Evolutionary conservation across 805 yeast genomes (phyloP), one percentile per base, ranked within the genome.

Genomic region (Monosporozyma yasuniensis): DNA sequence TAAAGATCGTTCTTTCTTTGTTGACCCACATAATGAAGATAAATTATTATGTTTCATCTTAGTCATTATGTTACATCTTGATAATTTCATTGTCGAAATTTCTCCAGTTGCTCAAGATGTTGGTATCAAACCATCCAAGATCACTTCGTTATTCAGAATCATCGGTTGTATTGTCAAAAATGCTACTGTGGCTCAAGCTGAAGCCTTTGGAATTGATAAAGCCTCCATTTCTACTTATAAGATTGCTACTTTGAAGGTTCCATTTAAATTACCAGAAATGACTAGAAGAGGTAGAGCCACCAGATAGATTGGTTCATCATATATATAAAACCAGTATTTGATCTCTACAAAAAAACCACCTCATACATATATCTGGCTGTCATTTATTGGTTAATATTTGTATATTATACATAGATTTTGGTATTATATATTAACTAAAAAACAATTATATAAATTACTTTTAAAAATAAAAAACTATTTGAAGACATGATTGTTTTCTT

Each of bases 11-110:
- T 76, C 83, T n/a, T 91, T 78, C 64, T 73, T 78, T 54, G 78
- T 93, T 53, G 97, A 93, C 62, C 96, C 98, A 39, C 83, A 79
- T 59, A 79, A 80, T 61, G 96, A 88, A 66, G 96, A 88, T 69
- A 88, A 84, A 68, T 72, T 93, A 46, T 72, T 93, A 56, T 85
- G 96, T 67, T 84, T 80, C 68, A 72, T 89, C 45, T 71, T 93
- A 53, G 85, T 84, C 5, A 68, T 84, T 39, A 74, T 85, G 38
- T 71, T 93, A 62, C 91, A 84, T 65, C 73, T 90, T 50, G 87
- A 87, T 64, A 81, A 78, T 52, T 91, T 80, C 69, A 72, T 77
- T 54, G 79, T 87, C 18, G 93, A 86, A 58, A 69, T 89, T 38
- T 75, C 86, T 2, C 95, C 96, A 19, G 69, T 91, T 56, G 91